These are phyloP conservation scores for Pleurotus giganteus DNA, from an alignment of 768 basidiomycete species.

Conservation along the genomic window DNA sequence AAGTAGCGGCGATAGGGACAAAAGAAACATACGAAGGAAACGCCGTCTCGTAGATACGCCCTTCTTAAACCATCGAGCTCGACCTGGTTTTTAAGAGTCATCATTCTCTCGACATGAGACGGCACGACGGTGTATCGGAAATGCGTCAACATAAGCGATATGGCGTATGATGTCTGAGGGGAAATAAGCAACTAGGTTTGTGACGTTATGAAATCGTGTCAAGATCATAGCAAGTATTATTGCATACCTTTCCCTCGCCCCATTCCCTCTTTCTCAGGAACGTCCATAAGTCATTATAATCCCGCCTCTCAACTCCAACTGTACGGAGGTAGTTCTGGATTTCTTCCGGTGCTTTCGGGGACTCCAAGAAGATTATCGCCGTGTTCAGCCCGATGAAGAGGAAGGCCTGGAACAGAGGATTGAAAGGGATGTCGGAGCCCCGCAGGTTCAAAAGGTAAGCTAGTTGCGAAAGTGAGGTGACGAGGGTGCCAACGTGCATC, in stretches of 20 bases:
- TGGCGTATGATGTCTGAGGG: conserved; percentile 76
- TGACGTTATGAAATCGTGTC: neutral
- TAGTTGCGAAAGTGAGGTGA: conserved; percentile 68
- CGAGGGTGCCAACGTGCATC: conserved; percentile 63
- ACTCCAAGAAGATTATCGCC: conserved; percentile 78
- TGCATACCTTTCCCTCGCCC: conserved; percentile 71
- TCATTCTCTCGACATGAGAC: conserved; percentile 70
- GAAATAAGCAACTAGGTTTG: conserved; percentile 67
- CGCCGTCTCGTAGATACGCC: conserved; percentile 91
- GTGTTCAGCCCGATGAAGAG: conserved; percentile 64
- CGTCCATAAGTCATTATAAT: conserved; percentile 79
- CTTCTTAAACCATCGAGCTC: conserved; percentile 74
- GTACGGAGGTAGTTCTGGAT: conserved; percentile 55
- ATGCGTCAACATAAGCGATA: conserved; percentile 82
- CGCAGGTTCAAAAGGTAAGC: conserved; percentile 90
- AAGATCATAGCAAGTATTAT: neutral
- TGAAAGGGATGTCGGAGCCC: conserved; percentile 87
- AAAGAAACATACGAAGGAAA: conserved; percentile 61
- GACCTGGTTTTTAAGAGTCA: conserved; percentile 84
- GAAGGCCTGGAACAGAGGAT: conserved; percentile 90
- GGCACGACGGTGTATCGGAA: conserved; percentile 74
- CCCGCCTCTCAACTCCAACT: conserved; percentile 54
- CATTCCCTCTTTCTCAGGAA: conserved; percentile 74
- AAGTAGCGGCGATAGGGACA: conserved; percentile 10
- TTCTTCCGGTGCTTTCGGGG: conserved; percentile 57